Percentiles rank a stretch among this genome's conserved stretches.
These are phyloP conservation scores for Pachysolen tannophilus DNA, from an alignment of 805 yeast species.

Conservation along the genomic window DNA sequence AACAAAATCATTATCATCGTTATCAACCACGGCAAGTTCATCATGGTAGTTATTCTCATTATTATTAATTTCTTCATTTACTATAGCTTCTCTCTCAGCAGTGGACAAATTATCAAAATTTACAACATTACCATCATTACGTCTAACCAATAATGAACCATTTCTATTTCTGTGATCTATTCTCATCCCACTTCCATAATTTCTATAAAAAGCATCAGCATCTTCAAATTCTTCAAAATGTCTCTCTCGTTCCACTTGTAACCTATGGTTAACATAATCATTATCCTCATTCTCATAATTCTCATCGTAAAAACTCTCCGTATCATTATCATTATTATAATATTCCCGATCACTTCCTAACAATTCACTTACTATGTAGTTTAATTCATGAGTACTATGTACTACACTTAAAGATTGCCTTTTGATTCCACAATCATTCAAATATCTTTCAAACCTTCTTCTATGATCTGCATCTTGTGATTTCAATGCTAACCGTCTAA, in stretches of 20 bases:
- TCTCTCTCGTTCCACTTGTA: no score
- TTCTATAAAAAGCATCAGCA: neutral
- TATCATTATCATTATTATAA: no score
- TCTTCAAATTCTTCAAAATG: no score
- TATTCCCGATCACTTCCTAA: no score
- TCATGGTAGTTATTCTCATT: neutral
- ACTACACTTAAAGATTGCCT: constrained; percentile 8
- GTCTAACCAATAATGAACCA: no score
- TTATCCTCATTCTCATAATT: constrained; percentile 4
- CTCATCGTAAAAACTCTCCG: no score
- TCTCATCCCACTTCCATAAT: no score
- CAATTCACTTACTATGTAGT: constrained; percentile 1
- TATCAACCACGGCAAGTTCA: neutral
- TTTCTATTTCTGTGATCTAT: neutral
- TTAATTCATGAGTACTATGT: constrained; percentile 1
- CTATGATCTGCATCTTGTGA: constrained; percentile 19
- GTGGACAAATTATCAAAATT: neutral
- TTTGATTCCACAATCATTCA: constrained; percentile 16
- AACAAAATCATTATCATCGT: neutral
- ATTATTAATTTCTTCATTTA: neutral
- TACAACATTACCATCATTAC: neutral
- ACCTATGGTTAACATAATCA: no score
- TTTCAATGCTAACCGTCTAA: constrained; percentile 7
- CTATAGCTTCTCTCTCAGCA: neutral
- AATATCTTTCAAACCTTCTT: constrained; percentile 18